Conservation (phyloP, 208 protist genomes). For the Leishmania martiniquensis region DNA sequence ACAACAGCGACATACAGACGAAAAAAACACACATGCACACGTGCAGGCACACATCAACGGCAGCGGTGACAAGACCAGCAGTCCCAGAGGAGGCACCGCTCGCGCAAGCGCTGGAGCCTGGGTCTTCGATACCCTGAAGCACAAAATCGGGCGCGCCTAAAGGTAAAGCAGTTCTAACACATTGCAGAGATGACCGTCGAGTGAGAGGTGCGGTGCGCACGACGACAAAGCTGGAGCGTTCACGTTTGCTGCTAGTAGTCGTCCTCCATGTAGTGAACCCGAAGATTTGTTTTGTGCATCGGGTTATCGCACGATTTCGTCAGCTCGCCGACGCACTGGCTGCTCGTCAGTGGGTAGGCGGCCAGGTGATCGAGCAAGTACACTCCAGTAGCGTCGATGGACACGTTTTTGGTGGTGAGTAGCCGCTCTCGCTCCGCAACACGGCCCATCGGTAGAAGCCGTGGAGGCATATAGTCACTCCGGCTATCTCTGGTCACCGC, state of each 20-base stretch:
- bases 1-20: no score
- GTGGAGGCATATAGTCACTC: constrained; percentile 44
- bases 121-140: no score
- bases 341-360: constrained; percentile 75
- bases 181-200: background rate
- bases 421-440: constrained; percentile 61
- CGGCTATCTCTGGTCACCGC: background rate
- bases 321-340: constrained; percentile 48
- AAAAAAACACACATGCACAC: no score
- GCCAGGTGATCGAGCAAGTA: constrained; percentile 62
- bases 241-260: constrained; percentile 25
- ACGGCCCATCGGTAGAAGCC: constrained; percentile 65
- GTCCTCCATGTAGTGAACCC: constrained; percentile 50
- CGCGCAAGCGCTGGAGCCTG: no score
- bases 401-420: constrained; percentile 82
- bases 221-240: background rate
- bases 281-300: constrained; percentile 82
- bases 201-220: background rate
- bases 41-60: no score
- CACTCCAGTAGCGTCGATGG: constrained; percentile 68
- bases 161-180: background rate
- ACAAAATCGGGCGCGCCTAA: background rate
- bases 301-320: constrained; percentile 69
- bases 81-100: no score
- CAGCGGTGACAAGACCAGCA: background rate